Conservation (phyloP, 2,329 filamentous ascomycete species). For the Nigrospora oryzae region DNA sequence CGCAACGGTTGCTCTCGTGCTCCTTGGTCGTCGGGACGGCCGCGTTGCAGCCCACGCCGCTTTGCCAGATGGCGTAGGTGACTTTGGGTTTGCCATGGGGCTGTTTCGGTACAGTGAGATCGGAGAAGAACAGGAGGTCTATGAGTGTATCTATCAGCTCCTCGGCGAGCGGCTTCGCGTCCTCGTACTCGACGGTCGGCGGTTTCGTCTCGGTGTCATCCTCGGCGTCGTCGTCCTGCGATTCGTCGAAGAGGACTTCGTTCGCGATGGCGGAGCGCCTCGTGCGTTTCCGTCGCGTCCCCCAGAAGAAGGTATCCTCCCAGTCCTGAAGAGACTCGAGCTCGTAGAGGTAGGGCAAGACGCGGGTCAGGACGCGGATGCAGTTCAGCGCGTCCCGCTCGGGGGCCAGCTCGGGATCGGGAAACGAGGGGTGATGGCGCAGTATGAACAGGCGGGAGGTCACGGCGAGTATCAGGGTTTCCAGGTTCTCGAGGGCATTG, state of each 20-base stretch:
- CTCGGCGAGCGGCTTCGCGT: conserved; percentile 80
- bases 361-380: conserved; percentile 78
- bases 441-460: conserved; percentile 76
- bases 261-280: conserved; percentile 54
- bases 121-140: conserved; percentile 85
- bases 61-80: conserved; percentile 94
- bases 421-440: conserved; percentile 84
- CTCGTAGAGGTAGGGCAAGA: conserved; percentile 90
- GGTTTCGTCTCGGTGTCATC: conserved; percentile 33
- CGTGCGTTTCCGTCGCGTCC: conserved; percentile 61
- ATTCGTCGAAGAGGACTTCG: conserved; percentile 80
- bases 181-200: conserved; percentile 60
- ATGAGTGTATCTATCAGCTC: conserved; percentile 85
- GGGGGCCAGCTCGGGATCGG: conserved; percentile 74
- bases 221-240: conserved; percentile 40
- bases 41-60: conserved; percentile 90
- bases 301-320: conserved; percentile 95
- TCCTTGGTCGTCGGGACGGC: conserved; percentile 83
- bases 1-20: conserved; percentile 84
- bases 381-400: conserved; percentile 89
- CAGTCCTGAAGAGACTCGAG: conserved; percentile 72
- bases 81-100: conserved; percentile 69
- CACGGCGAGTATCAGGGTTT: conserved; percentile 77
- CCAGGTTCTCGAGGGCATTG: conserved; percentile 75
- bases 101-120: conserved; percentile 74